phyloP scores from a whole-genome alignment of 495 filamentous ascomycete genomes.

The Lasiosphaeria miniovina region DNA sequence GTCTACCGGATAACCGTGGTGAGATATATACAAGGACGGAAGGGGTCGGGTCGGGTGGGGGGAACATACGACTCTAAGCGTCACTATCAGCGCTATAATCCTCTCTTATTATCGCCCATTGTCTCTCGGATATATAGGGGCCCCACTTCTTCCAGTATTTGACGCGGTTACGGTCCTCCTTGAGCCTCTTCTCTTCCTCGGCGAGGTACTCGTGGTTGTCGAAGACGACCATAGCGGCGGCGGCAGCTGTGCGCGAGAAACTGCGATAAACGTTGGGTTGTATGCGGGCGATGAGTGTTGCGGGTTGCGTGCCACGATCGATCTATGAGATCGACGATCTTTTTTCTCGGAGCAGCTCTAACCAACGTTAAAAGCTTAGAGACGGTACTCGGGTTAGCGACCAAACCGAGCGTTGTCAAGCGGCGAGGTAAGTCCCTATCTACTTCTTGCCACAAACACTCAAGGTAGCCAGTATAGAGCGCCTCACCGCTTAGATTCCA shows the following conservation, averaged over 20 bases:
- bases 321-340: not conserved
- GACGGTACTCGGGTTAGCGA: too few relatives aligned
- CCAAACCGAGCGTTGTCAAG: too few relatives aligned
- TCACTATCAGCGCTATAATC: slow-evolving; percentile 86
- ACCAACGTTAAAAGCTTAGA: not conserved
- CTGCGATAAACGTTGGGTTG: not conserved
- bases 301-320: not conserved
- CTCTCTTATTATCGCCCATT: slow-evolving; percentile 96
- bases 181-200: slow-evolving; percentile 82
- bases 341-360: not conserved
- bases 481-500: too few relatives aligned
- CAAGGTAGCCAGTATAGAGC: too few relatives aligned
- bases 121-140: slow-evolving; percentile 69
- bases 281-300: not conserved
- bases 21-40: not conserved
- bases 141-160: slow-evolving; percentile 98
- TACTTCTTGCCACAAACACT: too few relatives aligned
- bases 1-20: slow-evolving; percentile 48
- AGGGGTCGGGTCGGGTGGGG: not conserved
- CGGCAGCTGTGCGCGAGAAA: not conserved
- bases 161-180: slow-evolving; percentile 72
- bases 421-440: too few relatives aligned
- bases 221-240: slow-evolving; percentile 70
- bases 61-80: slow-evolving; percentile 85
- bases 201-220: slow-evolving; percentile 80